Base-by-base conservation (phyloP, 768 basidiomycete species). In the Leccinum pellstonianum region DNA sequence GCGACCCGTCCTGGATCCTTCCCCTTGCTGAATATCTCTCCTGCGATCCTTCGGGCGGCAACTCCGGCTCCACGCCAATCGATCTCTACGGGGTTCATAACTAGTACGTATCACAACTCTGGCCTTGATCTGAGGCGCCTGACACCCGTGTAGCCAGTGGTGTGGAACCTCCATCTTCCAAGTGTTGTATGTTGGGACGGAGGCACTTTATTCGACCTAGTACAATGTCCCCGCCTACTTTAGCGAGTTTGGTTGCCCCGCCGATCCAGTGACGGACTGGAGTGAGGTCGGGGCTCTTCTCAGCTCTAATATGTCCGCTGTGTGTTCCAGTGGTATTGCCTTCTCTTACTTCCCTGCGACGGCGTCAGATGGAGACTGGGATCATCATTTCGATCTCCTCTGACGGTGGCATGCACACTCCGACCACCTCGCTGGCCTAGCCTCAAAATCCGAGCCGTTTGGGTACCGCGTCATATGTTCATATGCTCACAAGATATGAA, bases 21-120 rank as follows among this genome's bases (percentile, higher is more conserved):
- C 81, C 83, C 35, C 73, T 95, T 37, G 92, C 94, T 9, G 81
- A 86, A 66, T 97, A 86, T 71, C 80, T 97, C 33, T 82, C 88
- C 21, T 97, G 95, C 68, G 90, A 91, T 65, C 76, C 81, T 4
- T 76, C 81, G 9, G 75, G 72, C 48, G 56, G 59, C 35, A 83
- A 86, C 64, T 82, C 83, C 8, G 86, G 80, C 55, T 70, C 78
- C 8, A 83, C 84, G 11, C 73, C 89, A 19, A 87, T 97, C 57
- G 95, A 97, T 73, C 66, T 97, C 11, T 96, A 86, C 64, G 95
- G 95, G 38, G 75, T 95, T 54, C 95, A 95, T 75, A 83, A 90
- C 74, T 93, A 93, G 90, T 91, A 66, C 37, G 90, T 79, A 47
- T 52, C 56, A 15, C 9, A 53, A 23, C 25, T 21, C 25, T 38